phyloP scores from a whole-genome alignment of 768 basidiomycete genomes.

The Lentinula lateritia region DNA sequence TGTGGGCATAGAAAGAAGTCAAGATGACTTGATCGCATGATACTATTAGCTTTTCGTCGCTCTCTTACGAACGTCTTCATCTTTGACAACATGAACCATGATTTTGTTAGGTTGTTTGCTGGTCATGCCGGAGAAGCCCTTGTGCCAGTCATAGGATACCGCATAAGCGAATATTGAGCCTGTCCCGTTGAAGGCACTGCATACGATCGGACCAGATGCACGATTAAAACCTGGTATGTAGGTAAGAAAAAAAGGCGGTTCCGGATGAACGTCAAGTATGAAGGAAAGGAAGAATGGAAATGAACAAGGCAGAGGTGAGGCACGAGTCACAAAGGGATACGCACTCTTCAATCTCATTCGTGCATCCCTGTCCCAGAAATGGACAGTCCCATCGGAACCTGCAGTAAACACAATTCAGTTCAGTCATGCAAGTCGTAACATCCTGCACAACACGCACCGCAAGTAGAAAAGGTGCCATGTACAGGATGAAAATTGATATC shows the following conservation, averaged over 20 bases:
- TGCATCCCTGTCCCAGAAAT: constrained; percentile 93
- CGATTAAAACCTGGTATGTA: constrained; percentile 58
- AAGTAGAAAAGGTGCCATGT: constrained; percentile 81
- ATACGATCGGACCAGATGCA: constrained; percentile 71
- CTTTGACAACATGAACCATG: constrained; percentile 79
- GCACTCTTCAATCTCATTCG: constrained; percentile 87
- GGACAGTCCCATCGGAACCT: constrained; percentile 83
- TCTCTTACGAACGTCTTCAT: constrained; percentile 58
- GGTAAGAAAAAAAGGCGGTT: not conserved
- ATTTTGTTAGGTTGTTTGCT: constrained; percentile 67
- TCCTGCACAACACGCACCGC: constrained; percentile 33
- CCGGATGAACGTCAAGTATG: not conserved
- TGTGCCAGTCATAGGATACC: constrained; percentile 93
- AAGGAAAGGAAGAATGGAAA: not conserved
- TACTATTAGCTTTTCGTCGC: constrained; percentile 36
- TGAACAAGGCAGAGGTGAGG: not conserved
- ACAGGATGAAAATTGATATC: constrained; percentile 82
- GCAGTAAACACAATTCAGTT: not conserved
- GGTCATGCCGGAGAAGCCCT: constrained; percentile 84
- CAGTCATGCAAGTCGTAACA: not conserved
- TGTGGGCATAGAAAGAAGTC: too few species aligned
- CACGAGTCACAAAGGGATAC: constrained; percentile 11
- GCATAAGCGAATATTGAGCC: constrained; percentile 90
- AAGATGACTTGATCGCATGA: not conserved
- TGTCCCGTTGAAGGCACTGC: constrained; percentile 75